Conservation (phyloP, 108 stramenopile genomes). For the Hondaea fermentalgiana region DNA sequence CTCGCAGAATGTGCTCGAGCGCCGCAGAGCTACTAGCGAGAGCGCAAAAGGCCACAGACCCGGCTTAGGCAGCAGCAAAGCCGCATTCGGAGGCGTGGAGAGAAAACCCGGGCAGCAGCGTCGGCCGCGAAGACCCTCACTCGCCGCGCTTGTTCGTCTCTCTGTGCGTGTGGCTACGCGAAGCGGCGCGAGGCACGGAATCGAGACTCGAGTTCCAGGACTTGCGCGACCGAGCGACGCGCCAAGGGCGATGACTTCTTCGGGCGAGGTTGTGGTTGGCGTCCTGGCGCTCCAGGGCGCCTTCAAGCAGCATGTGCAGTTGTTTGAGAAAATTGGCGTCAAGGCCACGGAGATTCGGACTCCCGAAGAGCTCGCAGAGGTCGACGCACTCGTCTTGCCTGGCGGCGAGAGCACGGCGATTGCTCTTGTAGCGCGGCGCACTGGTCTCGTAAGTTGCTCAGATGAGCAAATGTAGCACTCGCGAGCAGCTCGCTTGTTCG, state of each 20-base stretch:
- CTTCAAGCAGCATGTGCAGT: slow-evolving; percentile 81
- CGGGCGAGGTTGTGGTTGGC: slow-evolving; percentile 49
- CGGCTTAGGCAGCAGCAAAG: too few relatives aligned
- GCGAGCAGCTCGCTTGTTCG: slow-evolving; percentile 24
- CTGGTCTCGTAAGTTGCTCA: slow-evolving; percentile 63
- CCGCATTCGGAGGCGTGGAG: too few relatives aligned
- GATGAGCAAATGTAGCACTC: too few relatives aligned
- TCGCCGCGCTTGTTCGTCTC: too few relatives aligned
- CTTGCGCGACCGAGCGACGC: too few relatives aligned
- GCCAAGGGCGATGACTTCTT: too few relatives aligned
- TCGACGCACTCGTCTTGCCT: slow-evolving; percentile 90
- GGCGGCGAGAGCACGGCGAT: slow-evolving; percentile 98
- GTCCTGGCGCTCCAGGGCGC: slow-evolving; percentile 87
- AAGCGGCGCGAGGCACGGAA: too few relatives aligned
- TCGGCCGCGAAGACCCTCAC: too few relatives aligned
- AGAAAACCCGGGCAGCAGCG: too few relatives aligned
- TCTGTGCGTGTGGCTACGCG: too few relatives aligned
- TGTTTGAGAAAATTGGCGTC: slow-evolving; percentile 53
- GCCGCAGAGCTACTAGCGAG: background rate
- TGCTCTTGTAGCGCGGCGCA: slow-evolving; percentile 51
- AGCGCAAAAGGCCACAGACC: background rate
- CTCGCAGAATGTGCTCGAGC: background rate
- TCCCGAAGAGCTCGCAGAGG: slow-evolving; percentile 57
- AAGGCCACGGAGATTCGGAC: slow-evolving; percentile 61
- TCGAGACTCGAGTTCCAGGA: too few relatives aligned